Evolutionary conservation across 2,329 filamentous ascomycete genomes (phyloP).

Genomic region (Diaporthe citriasiana): DNA sequence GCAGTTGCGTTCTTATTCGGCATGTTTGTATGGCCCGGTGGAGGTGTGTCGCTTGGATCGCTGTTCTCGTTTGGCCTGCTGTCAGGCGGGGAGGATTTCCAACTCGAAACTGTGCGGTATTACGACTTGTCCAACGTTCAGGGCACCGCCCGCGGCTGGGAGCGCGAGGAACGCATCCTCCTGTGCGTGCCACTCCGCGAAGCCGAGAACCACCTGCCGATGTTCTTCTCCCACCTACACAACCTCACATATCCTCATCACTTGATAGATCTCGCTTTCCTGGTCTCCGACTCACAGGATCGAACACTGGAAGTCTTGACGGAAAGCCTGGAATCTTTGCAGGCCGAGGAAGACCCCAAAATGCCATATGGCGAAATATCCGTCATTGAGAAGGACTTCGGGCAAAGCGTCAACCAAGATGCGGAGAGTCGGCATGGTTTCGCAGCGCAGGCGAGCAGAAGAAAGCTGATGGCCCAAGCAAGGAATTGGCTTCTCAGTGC

Average conservation of each 20-base stretch:
- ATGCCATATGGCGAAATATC: slow-evolving; percentile 96
- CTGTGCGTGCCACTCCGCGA: slow-evolving; percentile 95
- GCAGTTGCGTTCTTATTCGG: slow-evolving; percentile 75
- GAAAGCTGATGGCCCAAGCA: slow-evolving; percentile 98
- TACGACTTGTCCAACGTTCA: slow-evolving; percentile 95
- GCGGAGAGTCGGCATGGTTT: slow-evolving; percentile 98
- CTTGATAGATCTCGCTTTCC: slow-evolving; percentile 94
- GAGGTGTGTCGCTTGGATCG: slow-evolving; percentile 68
- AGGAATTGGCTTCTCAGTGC: slow-evolving; percentile 97
- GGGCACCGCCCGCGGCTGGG: slow-evolving; percentile 94
- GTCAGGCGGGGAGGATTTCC: slow-evolving; percentile 75
- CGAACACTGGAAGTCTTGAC: slow-evolving; percentile 84
- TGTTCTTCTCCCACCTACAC: slow-evolving; percentile 98
- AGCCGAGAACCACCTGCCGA: slow-evolving; percentile 89
- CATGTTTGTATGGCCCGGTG: slow-evolving; percentile 79
- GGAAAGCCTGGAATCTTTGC: slow-evolving; percentile 81
- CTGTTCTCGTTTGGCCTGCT: slow-evolving; percentile 79
- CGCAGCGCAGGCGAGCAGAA: slow-evolving; percentile 90
- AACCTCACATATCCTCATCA: slow-evolving; percentile 99
- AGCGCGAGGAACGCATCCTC: slow-evolving; percentile 93
- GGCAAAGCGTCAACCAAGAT: slow-evolving; percentile 97
- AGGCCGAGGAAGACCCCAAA: slow-evolving; percentile 82
- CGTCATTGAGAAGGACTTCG: slow-evolving; percentile 98
- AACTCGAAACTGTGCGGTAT: slow-evolving; percentile 95
- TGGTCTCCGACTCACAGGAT: slow-evolving; percentile 98